Percentiles rank a stretch among this genome's conserved stretches.
These are phyloP conservation scores for Plasmodium malariae DNA, from an alignment of 169 alveolate species.

Conservation along the genomic window DNA sequence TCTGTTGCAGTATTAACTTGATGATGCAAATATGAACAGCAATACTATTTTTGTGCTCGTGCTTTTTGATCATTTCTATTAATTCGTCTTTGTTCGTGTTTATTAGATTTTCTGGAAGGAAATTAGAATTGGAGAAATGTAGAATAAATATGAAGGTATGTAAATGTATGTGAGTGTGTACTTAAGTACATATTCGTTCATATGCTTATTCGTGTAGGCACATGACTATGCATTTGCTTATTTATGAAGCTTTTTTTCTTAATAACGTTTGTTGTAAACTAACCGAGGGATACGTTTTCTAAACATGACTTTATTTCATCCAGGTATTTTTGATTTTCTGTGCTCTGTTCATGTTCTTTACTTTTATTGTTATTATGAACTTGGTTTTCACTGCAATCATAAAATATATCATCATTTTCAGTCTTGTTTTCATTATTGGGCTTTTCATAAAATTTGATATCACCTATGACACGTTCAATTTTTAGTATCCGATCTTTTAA, in stretches of 20 bases:
- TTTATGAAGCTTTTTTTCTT: background rate
- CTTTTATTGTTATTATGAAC: slow-evolving; percentile 3
- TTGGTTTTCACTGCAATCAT: background rate
- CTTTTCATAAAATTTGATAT: slow-evolving; percentile 45
- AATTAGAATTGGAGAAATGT: too few species aligned
- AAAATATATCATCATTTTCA: background rate
- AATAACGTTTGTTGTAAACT: background rate
- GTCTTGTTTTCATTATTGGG: background rate
- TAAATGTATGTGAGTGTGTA: background rate
- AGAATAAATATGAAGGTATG: background rate
- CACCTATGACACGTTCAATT: slow-evolving; percentile 66
- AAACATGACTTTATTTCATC: slow-evolving; percentile 33
- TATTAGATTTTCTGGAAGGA: background rate
- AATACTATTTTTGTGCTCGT: slow-evolving; percentile 49
- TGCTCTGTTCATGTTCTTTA: background rate
- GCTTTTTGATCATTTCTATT: slow-evolving; percentile 49
- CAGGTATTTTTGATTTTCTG: slow-evolving; percentile 16
- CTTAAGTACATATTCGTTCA: background rate
- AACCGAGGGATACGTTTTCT: slow-evolving; percentile 42
- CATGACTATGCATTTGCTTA: background rate
- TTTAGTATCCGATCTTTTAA: slow-evolving; percentile 39
- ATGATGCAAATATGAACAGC: slow-evolving; percentile 57
- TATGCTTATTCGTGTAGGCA: background rate
- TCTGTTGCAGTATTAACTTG: slow-evolving; percentile 50
- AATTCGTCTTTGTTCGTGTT: slow-evolving; percentile 30